Evolutionary conservation across 1,284 basidiomycete species (phyloP), one percentile per base, ranked within the genome.

Genomic region (Cerrena zonata): DNA sequence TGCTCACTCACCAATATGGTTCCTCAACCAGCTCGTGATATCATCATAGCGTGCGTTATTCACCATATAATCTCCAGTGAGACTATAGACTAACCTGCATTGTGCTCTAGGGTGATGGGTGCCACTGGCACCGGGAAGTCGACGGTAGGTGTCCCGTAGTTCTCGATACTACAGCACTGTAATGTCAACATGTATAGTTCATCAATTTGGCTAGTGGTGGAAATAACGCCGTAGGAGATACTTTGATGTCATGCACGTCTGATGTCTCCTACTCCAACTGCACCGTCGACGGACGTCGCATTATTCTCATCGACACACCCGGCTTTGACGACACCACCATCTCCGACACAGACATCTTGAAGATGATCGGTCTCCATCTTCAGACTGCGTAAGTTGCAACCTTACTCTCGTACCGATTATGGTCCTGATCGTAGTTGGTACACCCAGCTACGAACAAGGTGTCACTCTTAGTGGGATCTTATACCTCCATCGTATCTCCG

Each of bases 401-500:
- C 60, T 59, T 51, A 63, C 59, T 44, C 68, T 68, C 44, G 52
- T 58, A 2, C 68, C 11, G 55, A 39, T 21, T 4, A 21, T 15
- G 37, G 21, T 39, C 21, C 34, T 36, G 34, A 15, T 18, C 13
- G 37, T 18, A 18, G n/a, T 15, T 18, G 37, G 42, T 7, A 25
- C 30, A 7, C 39, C 30, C 59, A 73, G 72, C 5, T 73, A 73
- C 23, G 58, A 68, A 30, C 57, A 61, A 15, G 65, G 68, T n/a
- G 55, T 63, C 48, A 72, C 67, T 47, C 64, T 79, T 22, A 65
- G 70, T 2, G 78, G 78, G 0, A 66, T 79, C 56, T 69, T 79
- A 43, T 79, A 78, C 61, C 65, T 78, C 61, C 77, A 80, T 57
- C 71, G 74, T 3, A 80, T 80, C 53, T 69, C 74, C 45, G 78